phyloP scores from a whole-genome alignment of 805 yeast genomes.

The Jamesozyma hellenica region DNA sequence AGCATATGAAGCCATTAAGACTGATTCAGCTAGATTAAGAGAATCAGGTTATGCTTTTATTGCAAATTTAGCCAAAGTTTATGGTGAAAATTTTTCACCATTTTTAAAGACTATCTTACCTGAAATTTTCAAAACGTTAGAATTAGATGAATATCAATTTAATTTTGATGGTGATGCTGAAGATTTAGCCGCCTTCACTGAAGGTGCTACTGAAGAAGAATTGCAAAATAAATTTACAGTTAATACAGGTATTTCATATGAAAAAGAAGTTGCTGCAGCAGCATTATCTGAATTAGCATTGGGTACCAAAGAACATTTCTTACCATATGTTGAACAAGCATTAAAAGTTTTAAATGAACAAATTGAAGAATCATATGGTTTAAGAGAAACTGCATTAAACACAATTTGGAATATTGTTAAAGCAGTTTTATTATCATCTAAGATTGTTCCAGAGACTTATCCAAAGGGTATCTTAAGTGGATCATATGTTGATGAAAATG shows the following conservation, averaged over 20 bases:
- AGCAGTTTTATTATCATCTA: constrained; percentile 48
- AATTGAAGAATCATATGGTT: constrained; percentile 78
- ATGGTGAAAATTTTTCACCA: constrained; percentile 80
- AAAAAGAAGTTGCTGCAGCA: constrained; percentile 90
- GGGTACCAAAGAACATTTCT: constrained; percentile 76
- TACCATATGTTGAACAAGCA: constrained; percentile 64
- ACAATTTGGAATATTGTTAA: constrained; percentile 76
- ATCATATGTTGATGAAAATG: constrained; percentile 48
- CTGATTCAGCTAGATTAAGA: constrained; percentile 76
- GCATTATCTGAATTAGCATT: constrained; percentile 80
- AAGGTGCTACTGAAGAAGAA: constrained; percentile 49
- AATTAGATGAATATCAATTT: constrained; percentile 76
- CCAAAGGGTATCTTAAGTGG: constrained; percentile 57
- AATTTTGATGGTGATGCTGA: constrained; percentile 47
- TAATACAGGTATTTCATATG: constrained; percentile 90
- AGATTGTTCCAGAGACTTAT: constrained; percentile 39
- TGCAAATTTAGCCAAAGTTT: constrained; percentile 88
- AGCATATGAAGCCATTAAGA: constrained; percentile 66
- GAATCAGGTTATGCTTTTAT: constrained; percentile 92
- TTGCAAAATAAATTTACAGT: constrained; percentile 67
- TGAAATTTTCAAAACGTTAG: constrained; percentile 69
- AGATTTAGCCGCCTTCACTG: constrained; percentile 34
- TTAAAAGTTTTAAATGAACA: constrained; percentile 56
- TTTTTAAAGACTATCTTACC: constrained; percentile 79
- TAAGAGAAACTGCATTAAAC: constrained; percentile 76